Base-by-base conservation (phyloP, 805 yeast species). In the Ogataea ganodermae region DNA sequence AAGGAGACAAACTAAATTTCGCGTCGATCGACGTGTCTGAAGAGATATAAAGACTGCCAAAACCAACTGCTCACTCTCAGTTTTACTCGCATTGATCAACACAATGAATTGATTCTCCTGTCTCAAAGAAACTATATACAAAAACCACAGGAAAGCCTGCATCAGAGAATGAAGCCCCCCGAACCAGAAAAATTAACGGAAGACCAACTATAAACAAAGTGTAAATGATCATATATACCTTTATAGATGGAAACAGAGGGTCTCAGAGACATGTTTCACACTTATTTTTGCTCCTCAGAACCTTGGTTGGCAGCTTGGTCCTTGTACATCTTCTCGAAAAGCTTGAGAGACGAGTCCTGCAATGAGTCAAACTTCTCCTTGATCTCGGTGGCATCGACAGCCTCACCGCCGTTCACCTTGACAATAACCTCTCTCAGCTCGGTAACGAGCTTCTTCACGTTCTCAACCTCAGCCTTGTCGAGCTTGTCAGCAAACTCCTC, bases 301-400 rank as follows among this genome's bases (percentile, higher is more conserved):
- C 53, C 46, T 20, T 45, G 48, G 38, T 49, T 35, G 42, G 56
- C 53, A 24, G 47, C 36, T 55, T 67, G 69, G 55, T 67, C 68
- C 61, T 69, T 69, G 68, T 69, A 81, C 69, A 81, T 79, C 76
- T 85, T 81, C 72, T 84, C 89, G 66, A 87, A 86, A 58, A 86
- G 78, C 69, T 83, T 83, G 74, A 87, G 76, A 14, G 92, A 82
- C 59, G 84, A 78, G 62, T 74, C 80, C 73, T 86, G 91, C 68
- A 86, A 74, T 63, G 81, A 87, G 56, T 84, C 89, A 58, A 88
- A 81, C 78, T 82, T 79, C 59, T 80, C 72, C 78, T 84, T 84
- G 70, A 87, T 76, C 58, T 75, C 80, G 51, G 76, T 64, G 47
- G 78, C 69, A 57, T 75, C 81, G 57, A 79, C 80, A 39, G 52